A percentile compares a stretch with the other conserved stretches of the same genome.
These are phyloP conservation scores for Colletotrichum sp. DNA, from an alignment of 2,329 filamentous ascomycete genomes.

Conservation along the genomic window DNA sequence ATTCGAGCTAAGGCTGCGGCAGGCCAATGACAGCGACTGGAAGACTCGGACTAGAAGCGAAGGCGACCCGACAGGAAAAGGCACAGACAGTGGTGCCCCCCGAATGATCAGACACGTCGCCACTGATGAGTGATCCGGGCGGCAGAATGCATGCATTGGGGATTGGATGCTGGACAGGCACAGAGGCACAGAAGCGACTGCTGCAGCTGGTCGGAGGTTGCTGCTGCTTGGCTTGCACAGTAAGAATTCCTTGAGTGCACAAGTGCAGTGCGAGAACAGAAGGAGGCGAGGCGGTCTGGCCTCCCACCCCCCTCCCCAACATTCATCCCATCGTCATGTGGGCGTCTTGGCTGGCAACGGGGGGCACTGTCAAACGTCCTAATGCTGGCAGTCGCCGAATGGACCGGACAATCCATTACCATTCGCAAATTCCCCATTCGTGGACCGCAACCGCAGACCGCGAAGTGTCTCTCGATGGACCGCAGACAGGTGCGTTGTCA, in stretches of 20 bases:
- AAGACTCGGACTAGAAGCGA: not conserved
- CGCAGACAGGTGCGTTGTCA: not conserved
- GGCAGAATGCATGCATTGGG: not conserved
- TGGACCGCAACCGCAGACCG: not conserved
- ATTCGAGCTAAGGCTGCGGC: not conserved
- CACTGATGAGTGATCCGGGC: not conserved
- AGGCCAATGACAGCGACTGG: not conserved
- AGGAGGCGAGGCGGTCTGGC: slow-evolving; percentile 4
- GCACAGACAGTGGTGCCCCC: not conserved
- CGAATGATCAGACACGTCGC: slow-evolving; percentile 7
- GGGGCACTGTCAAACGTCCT: not conserved
- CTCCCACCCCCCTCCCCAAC: not conserved
- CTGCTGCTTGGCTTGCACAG: not conserved
- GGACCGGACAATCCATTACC: slow-evolving; percentile 14
- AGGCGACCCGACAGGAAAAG: not conserved
- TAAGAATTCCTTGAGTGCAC: not conserved
- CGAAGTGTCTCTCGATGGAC: not conserved
- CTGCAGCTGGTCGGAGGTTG: too few species aligned
- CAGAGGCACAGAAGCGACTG: not conserved
- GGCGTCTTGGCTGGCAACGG: not conserved
- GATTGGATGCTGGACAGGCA: not conserved
- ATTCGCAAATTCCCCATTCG: slow-evolving; percentile 20
- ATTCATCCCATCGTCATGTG: slow-evolving; percentile 13
- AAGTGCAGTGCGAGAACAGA: not conserved
- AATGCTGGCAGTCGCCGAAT: not conserved